These are phyloP conservation scores for Gossypium turneri DNA, from an alignment of 345 rosid genomes.

Conservation along the genomic window DNA sequence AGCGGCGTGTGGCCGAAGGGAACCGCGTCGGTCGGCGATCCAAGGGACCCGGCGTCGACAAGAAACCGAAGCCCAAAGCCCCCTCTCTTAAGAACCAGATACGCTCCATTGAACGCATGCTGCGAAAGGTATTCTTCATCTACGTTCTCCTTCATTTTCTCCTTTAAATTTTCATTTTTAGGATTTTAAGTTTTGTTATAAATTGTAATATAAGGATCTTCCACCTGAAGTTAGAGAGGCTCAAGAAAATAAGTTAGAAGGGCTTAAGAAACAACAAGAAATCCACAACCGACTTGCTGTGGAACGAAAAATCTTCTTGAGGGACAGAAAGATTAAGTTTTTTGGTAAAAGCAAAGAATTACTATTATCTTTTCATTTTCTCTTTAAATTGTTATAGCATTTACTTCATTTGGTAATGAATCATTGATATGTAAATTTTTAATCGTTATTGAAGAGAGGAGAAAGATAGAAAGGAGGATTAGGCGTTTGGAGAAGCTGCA, in stretches of 20 bases:
- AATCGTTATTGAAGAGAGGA: conserved; percentile 52
- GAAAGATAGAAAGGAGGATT: conserved; percentile 83
- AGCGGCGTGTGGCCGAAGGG: conserved; percentile 63
- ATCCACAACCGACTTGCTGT: conserved; percentile 77
- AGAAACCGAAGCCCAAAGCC: conserved; percentile 67
- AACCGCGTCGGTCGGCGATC: conserved; percentile 73
- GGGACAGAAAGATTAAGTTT: conserved; percentile 86
- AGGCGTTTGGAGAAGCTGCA: conserved; percentile 92
- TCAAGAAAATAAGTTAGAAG: conserved; percentile 65
- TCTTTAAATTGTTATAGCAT: neutral
- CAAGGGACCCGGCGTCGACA: conserved; percentile 60
- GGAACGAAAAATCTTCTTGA: conserved; percentile 82
- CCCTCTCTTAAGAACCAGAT: conserved; percentile 91
- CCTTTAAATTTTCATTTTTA: neutral
- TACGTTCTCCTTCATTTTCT: neutral
- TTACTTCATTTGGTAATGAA: neutral
- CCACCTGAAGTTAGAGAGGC: conserved; percentile 73
- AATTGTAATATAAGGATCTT: conserved; percentile 42
- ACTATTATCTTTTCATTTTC: neutral
- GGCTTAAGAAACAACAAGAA: conserved; percentile 81
- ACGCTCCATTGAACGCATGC: conserved; percentile 93
- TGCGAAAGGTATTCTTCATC: conserved; percentile 65
- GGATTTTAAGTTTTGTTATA: neutral
- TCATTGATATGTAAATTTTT: neutral
- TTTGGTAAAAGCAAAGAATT: conserved; percentile 46